A percentile compares a stretch with the other conserved stretches of the same genome.
These are phyloP conservation scores for Neltuma alba DNA, from an alignment of 306 rosid genomes.

Conservation along the genomic window DNA sequence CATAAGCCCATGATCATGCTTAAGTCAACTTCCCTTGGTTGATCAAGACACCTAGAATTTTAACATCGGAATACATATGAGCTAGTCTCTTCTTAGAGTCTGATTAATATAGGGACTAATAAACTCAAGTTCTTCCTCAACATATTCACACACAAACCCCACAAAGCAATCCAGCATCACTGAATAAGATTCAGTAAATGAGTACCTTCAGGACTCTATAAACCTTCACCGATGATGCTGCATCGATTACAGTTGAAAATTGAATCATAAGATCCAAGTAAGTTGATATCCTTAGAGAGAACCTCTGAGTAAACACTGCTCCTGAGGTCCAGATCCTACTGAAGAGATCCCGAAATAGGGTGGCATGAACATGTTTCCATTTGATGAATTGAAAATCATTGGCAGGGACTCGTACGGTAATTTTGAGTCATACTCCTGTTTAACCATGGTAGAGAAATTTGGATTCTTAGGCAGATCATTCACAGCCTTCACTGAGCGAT, in stretches of 20 bases:
- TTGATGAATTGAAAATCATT: conserved; percentile 48
- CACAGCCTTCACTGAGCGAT: conserved; percentile 32
- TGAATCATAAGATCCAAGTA: conserved; percentile 53
- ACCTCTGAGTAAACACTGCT: conserved; percentile 49
- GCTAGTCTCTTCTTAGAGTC: conserved; percentile 46
- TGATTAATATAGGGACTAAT: conserved; percentile 40
- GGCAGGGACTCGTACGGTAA: conserved; percentile 42
- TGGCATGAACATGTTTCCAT: conserved; percentile 50
- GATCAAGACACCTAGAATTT: conserved; percentile 37
- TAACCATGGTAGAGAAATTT: conserved; percentile 35
- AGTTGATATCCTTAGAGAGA: conserved; percentile 53
- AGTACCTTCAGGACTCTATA: conserved; percentile 35
- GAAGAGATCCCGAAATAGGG: conserved; percentile 65
- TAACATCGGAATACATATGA: conserved; percentile 42
- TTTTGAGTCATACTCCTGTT: conserved; percentile 59
- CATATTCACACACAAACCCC: conserved; percentile 50
- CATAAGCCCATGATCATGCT: conserved; percentile 39
- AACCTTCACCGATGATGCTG: conserved; percentile 49
- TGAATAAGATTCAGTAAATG: conserved; percentile 28
- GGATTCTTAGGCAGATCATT: conserved; percentile 48
- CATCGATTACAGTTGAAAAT: conserved; percentile 59
- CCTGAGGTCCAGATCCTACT: conserved; percentile 54
- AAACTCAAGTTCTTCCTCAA: conserved; percentile 47
- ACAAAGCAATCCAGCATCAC: conserved; percentile 47
- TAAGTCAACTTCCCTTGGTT: conserved; percentile 30